Base-by-base conservation (phyloP, 768 basidiomycete species). In the Mycena olivaceomarginata region DNA sequence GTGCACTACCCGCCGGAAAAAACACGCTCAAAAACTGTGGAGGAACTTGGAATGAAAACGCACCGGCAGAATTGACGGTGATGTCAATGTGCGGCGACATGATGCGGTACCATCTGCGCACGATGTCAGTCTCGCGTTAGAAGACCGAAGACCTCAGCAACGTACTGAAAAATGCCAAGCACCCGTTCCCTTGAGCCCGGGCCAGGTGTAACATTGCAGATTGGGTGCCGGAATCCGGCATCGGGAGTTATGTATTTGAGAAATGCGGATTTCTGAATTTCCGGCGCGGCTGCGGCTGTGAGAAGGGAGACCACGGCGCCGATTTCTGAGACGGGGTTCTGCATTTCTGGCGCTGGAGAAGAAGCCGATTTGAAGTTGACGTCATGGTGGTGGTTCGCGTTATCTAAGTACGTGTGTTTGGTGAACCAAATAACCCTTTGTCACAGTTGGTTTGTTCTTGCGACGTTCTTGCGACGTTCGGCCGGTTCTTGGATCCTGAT, bases 61-160 rank as follows among this genome's bases (percentile, higher is more conserved):
- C 70, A 91, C 91, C 86, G 72, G 91, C 86, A 70, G 82, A 87
- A 10, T 85, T 81, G 3, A 92, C 85, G 2, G 85, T 76, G 46
- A 90, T 78, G 11, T 88, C 82, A 31, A 90, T 86, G 31, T 82
- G 78, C 0, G 93, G 93, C 15, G 92, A 93, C 81, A 93, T 82
- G 45, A 94, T 85, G 66, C 93, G 91, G 82, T 93, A 93, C 92
- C 92, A 94, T 79, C 92, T 92, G 69, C 16, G 31, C 3, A 45
- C 31, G 31, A 31, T 31, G 31, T 31, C 31, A 31, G 31, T 31
- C 31, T 4, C 31, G 31, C 31, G 31, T 22, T 57, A 16, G 13
- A 0, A n/a, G 13, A 8, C 22, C 7, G 16, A 37, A 6, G 20
- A 22, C 2, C 1, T 1, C 0, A 31, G 10, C 15, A 9, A 13